A percentile compares a stretch with the other conserved stretches of the same genome.
These are phyloP conservation scores for Jackrogersella minutella DNA, from an alignment of 495 filamentous ascomycete genomes.

Conservation along the genomic window DNA sequence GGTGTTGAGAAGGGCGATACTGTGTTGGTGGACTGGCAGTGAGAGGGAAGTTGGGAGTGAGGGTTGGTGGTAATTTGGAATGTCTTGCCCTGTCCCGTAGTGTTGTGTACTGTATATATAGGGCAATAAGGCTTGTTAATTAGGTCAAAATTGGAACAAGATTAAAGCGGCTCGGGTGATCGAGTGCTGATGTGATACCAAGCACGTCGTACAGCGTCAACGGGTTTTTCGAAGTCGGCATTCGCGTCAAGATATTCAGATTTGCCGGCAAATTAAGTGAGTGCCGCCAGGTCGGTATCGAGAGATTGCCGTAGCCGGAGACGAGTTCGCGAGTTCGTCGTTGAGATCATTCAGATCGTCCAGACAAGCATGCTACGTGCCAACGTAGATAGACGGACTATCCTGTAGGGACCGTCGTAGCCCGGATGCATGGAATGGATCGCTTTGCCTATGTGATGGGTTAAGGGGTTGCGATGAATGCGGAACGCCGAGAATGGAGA, in stretches of 20 bases:
- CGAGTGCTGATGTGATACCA: slow-evolving; percentile 1
- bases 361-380: slow-evolving; percentile 11
- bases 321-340: not conserved
- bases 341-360: not conserved
- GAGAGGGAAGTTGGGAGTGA: slow-evolving; percentile 5
- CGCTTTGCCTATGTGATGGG: not conserved
- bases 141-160: not conserved
- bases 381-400: slow-evolving; percentile 17
- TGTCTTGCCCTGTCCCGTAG: not conserved
- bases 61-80: slow-evolving; percentile 8
- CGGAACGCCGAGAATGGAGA: slow-evolving; percentile 7
- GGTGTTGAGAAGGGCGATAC: slow-evolving; percentile 49
- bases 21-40: slow-evolving; percentile 47
- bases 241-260: not conserved
- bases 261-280: slow-evolving; percentile 32
- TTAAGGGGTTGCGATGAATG: slow-evolving; percentile 4
- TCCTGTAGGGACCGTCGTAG: slow-evolving; percentile 35
- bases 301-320: slow-evolving; percentile 23
- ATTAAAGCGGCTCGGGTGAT: slow-evolving; percentile 7
- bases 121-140: not conserved
- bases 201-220: not conserved
- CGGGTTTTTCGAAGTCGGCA: slow-evolving; percentile 22
- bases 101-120: not conserved
- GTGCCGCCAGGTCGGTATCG: slow-evolving; percentile 42
- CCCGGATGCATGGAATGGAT: slow-evolving; percentile 27